Conservation (phyloP, 495 filamentous ascomycete genomes). For the Neurospora sp. region DNA sequence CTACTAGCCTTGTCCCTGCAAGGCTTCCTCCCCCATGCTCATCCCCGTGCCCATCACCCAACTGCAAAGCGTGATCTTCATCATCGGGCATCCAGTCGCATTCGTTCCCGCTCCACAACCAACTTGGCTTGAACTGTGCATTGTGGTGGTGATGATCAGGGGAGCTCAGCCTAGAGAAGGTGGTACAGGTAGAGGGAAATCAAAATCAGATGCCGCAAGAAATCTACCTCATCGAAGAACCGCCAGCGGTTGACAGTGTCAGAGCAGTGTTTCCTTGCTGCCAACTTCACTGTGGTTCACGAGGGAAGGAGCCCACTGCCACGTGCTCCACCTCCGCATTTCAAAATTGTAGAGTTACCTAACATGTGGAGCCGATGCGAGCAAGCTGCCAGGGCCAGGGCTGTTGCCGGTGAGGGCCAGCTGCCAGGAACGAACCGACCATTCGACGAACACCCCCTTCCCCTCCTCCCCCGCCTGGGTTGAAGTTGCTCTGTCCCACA, state of each 20-base stretch:
- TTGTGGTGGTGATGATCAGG: background rate
- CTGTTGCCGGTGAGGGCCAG: background rate
- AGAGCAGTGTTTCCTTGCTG: background rate
- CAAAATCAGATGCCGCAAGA: background rate
- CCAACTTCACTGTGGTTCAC: background rate
- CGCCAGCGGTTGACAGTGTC: background rate
- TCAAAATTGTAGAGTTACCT: background rate
- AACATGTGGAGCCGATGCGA: background rate
- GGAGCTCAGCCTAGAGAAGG: background rate
- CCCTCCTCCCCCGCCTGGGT: background rate
- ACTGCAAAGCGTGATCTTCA: background rate
- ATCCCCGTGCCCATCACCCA: background rate
- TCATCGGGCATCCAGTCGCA: background rate
- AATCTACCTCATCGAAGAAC: background rate
- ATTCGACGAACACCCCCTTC: background rate
- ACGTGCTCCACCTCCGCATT: background rate
- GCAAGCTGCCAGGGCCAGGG: background rate
- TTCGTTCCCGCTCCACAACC: background rate
- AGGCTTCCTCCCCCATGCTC: background rate
- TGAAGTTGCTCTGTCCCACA: background rate
- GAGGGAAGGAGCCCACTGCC: background rate
- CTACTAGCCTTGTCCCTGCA: background rate
- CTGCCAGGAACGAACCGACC: background rate
- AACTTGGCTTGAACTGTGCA: background rate
- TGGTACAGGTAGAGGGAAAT: background rate